Evolutionary conservation across 805 yeast genomes (phyloP).

Genomic region (Hemisphaericaspora nanyangensis): DNA sequence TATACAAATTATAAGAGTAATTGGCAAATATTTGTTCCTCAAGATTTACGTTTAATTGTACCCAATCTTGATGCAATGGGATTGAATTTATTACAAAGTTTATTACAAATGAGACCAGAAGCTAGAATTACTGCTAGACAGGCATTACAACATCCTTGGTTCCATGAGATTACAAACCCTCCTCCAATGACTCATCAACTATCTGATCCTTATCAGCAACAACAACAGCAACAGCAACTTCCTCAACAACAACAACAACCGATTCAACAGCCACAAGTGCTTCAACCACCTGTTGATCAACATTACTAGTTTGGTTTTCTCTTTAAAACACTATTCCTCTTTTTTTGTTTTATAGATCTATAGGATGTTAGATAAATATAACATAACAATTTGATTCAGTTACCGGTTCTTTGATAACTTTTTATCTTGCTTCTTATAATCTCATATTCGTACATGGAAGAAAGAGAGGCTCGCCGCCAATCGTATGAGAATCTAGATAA

Average conservation of each 20-base stretch:
- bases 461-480: too few species aligned
- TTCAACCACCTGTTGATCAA: conserved; percentile 7
- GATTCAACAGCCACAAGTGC: conserved; percentile 14
- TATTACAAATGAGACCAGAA: conserved; percentile 61
- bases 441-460: too few species aligned
- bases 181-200: conserved; percentile 27
- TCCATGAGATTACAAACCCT: conserved; percentile 61
- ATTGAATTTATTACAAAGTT: conserved; percentile 57
- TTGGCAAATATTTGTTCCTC: conserved; percentile 84
- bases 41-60: conserved; percentile 68
- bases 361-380: too few species aligned
- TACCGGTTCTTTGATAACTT: too few species aligned
- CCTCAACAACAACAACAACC: conserved; percentile 14
- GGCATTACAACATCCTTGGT: conserved; percentile 73
- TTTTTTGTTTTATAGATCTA: background rate
- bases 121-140: conserved; percentile 58
- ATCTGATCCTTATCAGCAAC: conserved; percentile 16
- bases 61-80: conserved; percentile 71
- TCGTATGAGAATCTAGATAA: too few species aligned
- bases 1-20: conserved; percentile 83
- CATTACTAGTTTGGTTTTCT: conserved; percentile 1
- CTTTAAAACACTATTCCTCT: too few species aligned
- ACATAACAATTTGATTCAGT: too few species aligned
- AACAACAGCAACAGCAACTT: conserved; percentile 16
- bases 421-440: too few species aligned